Base-by-base conservation (phyloP, 768 basidiomycete species). In the Artomyces pyxidatus region DNA sequence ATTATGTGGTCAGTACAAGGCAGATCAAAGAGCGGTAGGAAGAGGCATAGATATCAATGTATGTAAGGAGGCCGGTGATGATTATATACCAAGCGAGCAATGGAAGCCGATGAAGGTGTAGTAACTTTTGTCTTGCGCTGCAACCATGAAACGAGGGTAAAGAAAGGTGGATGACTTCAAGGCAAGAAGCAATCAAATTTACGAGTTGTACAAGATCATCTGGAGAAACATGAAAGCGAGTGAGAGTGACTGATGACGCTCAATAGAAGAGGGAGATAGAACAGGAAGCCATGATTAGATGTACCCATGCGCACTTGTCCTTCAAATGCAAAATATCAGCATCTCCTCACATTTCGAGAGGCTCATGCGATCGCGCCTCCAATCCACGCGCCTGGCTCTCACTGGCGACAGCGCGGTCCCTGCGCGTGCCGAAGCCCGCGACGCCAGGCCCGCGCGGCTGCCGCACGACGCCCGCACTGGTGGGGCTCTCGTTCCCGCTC, bases 351-450 rank as follows among this genome's bases (percentile, higher is more conserved):
- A 56, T 26, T 66, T 91, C 89, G 69, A 90, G 66, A 35, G 86
- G 86, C 72, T 92, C 86, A 70, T 89, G 85, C 54, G 86, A 87
- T 67, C 83, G 80, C 59, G 87, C 78, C 63, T 92, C 89, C 59
- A 91, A 77, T 66, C 83, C 85, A 38, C 50, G 54, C 42, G 71
- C 62, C 61, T 74, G 74, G 58, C 77, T 83, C 64, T 84, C 82
- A 48, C 62, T 61, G n/a, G 68, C 68, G 47, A 57, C 45, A 49
- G 53, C 62, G 43, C 71, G 63, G 48, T 63, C 62, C 56, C 75
- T 57, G 55, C 88, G 74, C 57, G 71, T 70, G 28, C 73, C 76
- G 60, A 92, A 91, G n/a, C 88, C 88, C 42, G 78, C 75, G 0
- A 73, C 68, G 37, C 86, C 87, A 46, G 89, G 89, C 16, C 89